Percentiles rank a stretch among this genome's conserved stretches.
Evolutionary conservation across 306 rosid species (phyloP).

Genomic region (Dryas octopetala): DNA sequence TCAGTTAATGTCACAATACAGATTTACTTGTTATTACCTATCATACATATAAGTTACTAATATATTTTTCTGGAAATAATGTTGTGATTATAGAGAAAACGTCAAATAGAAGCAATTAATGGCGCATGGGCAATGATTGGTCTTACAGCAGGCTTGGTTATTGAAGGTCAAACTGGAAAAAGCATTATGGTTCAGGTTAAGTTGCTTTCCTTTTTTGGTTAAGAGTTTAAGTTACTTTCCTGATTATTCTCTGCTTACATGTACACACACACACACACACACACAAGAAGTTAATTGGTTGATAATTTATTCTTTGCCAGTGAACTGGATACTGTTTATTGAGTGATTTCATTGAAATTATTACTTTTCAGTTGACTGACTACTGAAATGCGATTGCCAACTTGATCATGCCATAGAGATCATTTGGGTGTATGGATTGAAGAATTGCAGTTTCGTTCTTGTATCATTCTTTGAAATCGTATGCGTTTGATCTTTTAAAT

Average conservation of each 20-base stretch:
- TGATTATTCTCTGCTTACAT: background rate
- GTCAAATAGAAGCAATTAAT: constrained; percentile 85
- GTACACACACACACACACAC: background rate
- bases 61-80: constrained; percentile 25
- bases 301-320: constrained; percentile 18
- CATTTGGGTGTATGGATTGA: constrained; percentile 20
- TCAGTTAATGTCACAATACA: background rate
- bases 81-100: constrained; percentile 59
- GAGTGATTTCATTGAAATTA: constrained; percentile 16
- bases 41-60: constrained; percentile 8
- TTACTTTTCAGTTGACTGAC: constrained; percentile 60
- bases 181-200: constrained; percentile 70
- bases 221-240: constrained; percentile 45
- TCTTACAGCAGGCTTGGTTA: constrained; percentile 76
- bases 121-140: constrained; percentile 99
- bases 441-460: constrained; percentile 36
- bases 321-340: constrained; percentile 24
- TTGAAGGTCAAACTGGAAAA: constrained; percentile 86
- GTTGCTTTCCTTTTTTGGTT: background rate
- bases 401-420: constrained; percentile 48
- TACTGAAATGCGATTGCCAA: constrained; percentile 53
- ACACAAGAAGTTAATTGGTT: constrained; percentile 13
- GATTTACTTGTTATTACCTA: background rate
- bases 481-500: constrained; percentile 16
- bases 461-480: constrained; percentile 34